These are phyloP conservation scores for Orbilia brochopaga DNA, from an alignment of 2,329 filamentous ascomycete species.

Conservation along the genomic window DNA sequence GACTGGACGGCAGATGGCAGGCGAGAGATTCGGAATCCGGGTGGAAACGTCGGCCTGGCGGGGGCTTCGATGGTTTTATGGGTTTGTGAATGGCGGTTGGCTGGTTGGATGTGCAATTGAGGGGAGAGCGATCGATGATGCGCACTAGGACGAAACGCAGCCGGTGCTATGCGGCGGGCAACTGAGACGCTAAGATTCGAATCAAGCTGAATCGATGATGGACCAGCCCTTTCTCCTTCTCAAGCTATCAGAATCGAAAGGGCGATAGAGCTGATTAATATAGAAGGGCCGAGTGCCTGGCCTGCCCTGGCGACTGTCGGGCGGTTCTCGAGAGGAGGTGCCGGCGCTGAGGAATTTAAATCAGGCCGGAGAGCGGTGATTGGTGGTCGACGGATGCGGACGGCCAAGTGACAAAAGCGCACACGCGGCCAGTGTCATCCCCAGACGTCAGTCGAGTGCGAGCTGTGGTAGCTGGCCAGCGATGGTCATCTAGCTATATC, in stretches of 20 bases:
- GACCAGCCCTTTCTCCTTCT: too few relatives aligned
- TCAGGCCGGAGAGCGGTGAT: not conserved
- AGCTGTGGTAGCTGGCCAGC: too few relatives aligned
- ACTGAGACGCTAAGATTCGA: not conserved
- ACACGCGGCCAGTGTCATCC: conserved; percentile 38
- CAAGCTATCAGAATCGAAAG: too few relatives aligned
- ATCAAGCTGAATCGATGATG: not conserved
- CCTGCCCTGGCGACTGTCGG: too few relatives aligned
- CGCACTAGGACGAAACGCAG: conserved; percentile 18
- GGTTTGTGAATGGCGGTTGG: not conserved
- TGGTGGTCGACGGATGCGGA: conserved; percentile 7
- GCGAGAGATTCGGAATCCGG: not conserved
- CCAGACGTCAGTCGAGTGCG: not conserved
- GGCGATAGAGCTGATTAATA: too few relatives aligned
- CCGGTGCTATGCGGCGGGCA: conserved; percentile 40
- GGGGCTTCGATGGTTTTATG: not conserved
- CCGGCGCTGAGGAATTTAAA: conserved; percentile 12
- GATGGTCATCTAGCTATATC: not conserved
- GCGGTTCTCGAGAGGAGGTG: not conserved
- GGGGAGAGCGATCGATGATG: conserved; percentile 1
- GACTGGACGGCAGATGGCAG: conserved; percentile 1
- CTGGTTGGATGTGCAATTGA: conserved; percentile 1
- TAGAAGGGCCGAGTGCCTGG: too few relatives aligned
- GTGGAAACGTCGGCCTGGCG: not conserved
- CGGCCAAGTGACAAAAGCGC: conserved; percentile 38